Conservation (phyloP, 176 grass and related monocot genomes). For the Carex cristatella region DNA sequence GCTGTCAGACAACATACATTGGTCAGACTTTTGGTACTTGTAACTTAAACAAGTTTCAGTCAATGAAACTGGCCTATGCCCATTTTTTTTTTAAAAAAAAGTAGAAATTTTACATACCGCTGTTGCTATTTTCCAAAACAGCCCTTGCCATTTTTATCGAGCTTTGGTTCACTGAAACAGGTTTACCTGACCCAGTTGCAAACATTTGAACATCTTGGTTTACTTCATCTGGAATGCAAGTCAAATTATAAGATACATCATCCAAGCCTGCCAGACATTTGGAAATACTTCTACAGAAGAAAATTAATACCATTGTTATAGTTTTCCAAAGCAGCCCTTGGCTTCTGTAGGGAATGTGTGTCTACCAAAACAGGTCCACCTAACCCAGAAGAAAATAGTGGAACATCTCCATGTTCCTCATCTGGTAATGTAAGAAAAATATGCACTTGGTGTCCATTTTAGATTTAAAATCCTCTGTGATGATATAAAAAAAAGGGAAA, state of each 20-base stretch:
- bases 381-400: slow-evolving; percentile 36
- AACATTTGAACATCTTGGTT: slow-evolving; percentile 39
- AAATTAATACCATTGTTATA: slow-evolving; percentile 25
- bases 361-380: slow-evolving; percentile 38
- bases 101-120: neutral
- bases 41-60: no score
- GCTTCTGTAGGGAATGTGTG: slow-evolving; percentile 35
- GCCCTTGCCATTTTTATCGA: slow-evolving; percentile 49
- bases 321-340: slow-evolving; percentile 29
- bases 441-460: slow-evolving; percentile 5
- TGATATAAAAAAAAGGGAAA: neutral
- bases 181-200: slow-evolving; percentile 60
- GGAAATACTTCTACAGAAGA: slow-evolving; percentile 29
- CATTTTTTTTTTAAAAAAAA: no score
- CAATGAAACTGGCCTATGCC: no score
- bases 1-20: no score
- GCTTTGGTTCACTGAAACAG: slow-evolving; percentile 39
- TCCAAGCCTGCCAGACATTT: slow-evolving; percentile 18
- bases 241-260: slow-evolving; percentile 24
- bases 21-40: no score
- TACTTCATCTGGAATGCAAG: slow-evolving; percentile 26
- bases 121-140: slow-evolving; percentile 46
- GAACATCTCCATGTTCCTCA: slow-evolving; percentile 40
- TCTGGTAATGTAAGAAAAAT: slow-evolving; percentile 23
- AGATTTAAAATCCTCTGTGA: slow-evolving; percentile 7